phyloP scores from a whole-genome alignment of 352 stramenopile species.

The Globisporangium mamillatum region DNA sequence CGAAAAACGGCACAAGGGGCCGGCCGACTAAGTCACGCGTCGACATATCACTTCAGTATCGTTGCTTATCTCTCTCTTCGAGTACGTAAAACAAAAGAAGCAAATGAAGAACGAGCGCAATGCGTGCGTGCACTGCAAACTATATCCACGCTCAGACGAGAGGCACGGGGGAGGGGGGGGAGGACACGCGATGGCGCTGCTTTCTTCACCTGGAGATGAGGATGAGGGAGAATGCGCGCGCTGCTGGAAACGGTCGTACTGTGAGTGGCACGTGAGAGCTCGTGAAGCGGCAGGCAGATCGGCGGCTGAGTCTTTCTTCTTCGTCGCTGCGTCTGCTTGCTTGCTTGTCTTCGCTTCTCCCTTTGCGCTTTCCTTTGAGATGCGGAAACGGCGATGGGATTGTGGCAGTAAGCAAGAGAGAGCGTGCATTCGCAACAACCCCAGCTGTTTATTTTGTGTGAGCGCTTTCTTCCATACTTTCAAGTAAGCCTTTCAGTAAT shows the following conservation, averaged over 20 bases:
- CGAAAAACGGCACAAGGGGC: constrained; percentile 76
- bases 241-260: not conserved
- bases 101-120: not conserved
- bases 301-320: not conserved
- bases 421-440: not conserved
- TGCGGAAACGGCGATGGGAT: constrained; percentile 1
- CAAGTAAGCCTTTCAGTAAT: not conserved
- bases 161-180: not conserved
- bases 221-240: no score
- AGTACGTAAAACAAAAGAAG: not conserved
- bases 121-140: not conserved
- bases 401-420: not conserved
- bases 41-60: constrained; percentile 11
- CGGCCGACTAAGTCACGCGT: constrained; percentile 44
- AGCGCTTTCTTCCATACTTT: not conserved
- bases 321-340: not conserved
- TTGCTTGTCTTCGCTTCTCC: not conserved
- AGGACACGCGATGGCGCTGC: not conserved
- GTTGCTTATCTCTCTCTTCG: not conserved
- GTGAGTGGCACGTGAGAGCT: not conserved
- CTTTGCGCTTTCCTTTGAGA: not conserved
- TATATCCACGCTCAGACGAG: not conserved
- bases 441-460: not conserved
- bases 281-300: not conserved
- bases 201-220: not conserved